These are phyloP conservation scores for Agrocybe pediades DNA, from an alignment of 768 basidiomycete species.

Conservation along the genomic window DNA sequence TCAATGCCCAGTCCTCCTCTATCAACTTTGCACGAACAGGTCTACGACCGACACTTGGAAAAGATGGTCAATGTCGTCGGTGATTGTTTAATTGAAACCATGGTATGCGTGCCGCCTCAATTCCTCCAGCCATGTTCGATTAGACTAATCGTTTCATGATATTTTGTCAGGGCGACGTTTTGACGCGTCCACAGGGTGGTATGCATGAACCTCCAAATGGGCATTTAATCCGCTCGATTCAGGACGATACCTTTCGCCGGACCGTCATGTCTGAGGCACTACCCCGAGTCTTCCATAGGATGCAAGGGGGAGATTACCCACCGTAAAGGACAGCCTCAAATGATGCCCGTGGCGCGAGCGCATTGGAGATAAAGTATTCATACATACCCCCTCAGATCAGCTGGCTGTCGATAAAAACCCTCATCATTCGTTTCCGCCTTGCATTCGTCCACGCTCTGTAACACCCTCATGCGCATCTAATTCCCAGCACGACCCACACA, in stretches of 20 bases:
- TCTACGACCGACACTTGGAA: conserved; percentile 32
- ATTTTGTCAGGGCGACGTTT: conserved; percentile 20
- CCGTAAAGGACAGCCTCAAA: neutral
- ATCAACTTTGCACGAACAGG: conserved; percentile 21
- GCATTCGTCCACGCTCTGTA: neutral
- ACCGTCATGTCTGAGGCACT: conserved; percentile 24
- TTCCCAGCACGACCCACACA: conserved; percentile 1
- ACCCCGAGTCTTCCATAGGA: conserved; percentile 24
- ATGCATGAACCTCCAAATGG: conserved; percentile 18
- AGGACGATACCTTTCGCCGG: conserved; percentile 24
- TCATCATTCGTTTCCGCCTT: neutral
- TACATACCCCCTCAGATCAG: neutral
- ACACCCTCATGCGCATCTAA: conserved; percentile 1
- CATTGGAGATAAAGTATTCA: conserved; percentile 2
- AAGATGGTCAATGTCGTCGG: conserved; percentile 31
- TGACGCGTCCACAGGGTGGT: conserved; percentile 17
- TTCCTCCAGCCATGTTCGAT: neutral
- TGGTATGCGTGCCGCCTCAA: conserved; percentile 20
- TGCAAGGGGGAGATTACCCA: conserved; percentile 16
- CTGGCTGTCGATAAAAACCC: neutral
- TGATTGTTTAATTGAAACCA: conserved; percentile 28
- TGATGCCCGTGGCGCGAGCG: neutral
- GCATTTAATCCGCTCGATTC: conserved; percentile 19
- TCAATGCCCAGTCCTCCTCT: conserved; percentile 12
- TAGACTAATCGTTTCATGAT: neutral